Evolutionary conservation across 345 rosid genomes (phyloP), one percentile per base, ranked within the genome.

Genomic region (Ceriops tagal): DNA sequence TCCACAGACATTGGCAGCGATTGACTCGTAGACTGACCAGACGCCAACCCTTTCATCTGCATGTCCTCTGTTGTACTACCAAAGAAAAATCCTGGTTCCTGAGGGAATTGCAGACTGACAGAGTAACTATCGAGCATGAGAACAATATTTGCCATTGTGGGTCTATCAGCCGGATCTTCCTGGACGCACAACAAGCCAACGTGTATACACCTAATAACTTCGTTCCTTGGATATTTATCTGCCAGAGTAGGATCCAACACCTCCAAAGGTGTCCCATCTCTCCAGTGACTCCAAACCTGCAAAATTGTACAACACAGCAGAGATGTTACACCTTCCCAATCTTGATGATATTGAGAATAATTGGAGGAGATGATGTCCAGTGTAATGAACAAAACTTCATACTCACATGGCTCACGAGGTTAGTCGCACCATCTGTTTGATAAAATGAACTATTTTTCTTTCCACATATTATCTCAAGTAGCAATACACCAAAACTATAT

Each of bases 111-210:
- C 35, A 82, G 72, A 55, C 78, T 71, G 24, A 84, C 73, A 21
- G 86, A 77, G 73, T 67, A 72, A 56, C 85, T 81, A 64, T 71
- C 68, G 53, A 86, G 81, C 86, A 78, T 77, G 8, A 85, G 79
- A 58, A 84, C 82, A 18, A 84, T 61, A 5, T 72, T 58, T 47
- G 79, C 79, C 89, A 84, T 77, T 58, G 86, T 69, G 1, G 89
- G 93, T 62, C 83, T 83, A 15, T 37, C 61, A 20, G 53, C 68
- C 18, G 89, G 83, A 69, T 88, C 86, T 81, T 84, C 84, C 64
- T 89, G 90, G 52, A 83, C 90, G 63, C 95, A 89, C 31, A 89
- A 62, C 39, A 89, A 70, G 5, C 91, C 90, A 1, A 90, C 80
- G 46, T 83, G 88, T 22, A 86, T 72, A 53, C 80, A 86, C 73